A percentile compares a stretch with the other conserved stretches of the same genome.
These are phyloP conservation scores for Dendrobium huoshanense DNA, from an alignment of 106 monocot species.

Conservation along the genomic window DNA sequence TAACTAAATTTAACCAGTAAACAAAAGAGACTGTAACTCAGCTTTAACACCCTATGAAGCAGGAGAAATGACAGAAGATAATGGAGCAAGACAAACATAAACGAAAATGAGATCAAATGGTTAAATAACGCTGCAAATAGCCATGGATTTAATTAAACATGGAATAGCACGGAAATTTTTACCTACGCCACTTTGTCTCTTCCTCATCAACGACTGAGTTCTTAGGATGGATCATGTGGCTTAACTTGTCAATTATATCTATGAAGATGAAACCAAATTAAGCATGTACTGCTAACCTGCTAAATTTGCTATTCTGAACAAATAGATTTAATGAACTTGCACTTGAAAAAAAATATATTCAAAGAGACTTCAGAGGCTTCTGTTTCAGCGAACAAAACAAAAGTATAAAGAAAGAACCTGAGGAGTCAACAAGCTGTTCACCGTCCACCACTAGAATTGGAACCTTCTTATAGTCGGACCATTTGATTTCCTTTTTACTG, in stretches of 20 bases:
- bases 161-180: neutral
- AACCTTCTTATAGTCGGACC: slow-evolving; percentile 96
- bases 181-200: slow-evolving; percentile 86
- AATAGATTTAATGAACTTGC: neutral
- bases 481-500: slow-evolving; percentile 95
- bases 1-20: neutral
- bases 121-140: neutral
- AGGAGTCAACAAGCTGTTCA: slow-evolving; percentile 71
- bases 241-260: slow-evolving; percentile 79
- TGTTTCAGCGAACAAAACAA: neutral
- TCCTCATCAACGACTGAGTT: slow-evolving; percentile 36
- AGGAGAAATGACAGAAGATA: neutral
- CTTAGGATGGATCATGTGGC: slow-evolving; percentile 41
- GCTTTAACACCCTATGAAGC: neutral
- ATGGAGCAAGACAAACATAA: neutral
- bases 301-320: slow-evolving; percentile 1
- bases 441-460: slow-evolving; percentile 89
- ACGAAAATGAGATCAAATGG: neutral
- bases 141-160: neutral
- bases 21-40: neutral
- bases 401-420: slow-evolving; percentile 40
- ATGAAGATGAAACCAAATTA: slow-evolving; percentile 7
- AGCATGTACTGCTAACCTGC: neutral
- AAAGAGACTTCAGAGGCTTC: neutral
- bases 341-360: neutral